Conservation (phyloP, 495 filamentous ascomycete species). For the Trichoderma reesei region DNA sequence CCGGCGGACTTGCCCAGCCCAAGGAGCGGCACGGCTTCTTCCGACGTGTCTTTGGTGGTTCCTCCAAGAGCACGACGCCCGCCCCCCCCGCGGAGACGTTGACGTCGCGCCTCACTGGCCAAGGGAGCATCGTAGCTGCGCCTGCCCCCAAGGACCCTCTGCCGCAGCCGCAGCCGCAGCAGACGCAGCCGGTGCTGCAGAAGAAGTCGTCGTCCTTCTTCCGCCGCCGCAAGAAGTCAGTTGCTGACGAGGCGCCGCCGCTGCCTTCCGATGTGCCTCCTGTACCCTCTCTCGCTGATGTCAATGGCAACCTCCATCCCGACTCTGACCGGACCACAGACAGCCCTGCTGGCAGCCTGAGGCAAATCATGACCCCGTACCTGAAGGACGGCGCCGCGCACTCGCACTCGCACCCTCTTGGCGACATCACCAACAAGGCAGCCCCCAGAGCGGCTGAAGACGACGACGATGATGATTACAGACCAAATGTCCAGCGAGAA, state of each 20-base stretch:
- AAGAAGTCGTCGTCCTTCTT: conserved; percentile 94
- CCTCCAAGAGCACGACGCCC: conserved; percentile 33
- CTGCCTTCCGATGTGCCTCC: conserved; percentile 25
- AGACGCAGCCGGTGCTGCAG: conserved; percentile 39
- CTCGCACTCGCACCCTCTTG: conserved; percentile 15
- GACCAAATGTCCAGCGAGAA: conserved; percentile 28
- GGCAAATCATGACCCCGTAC: conserved; percentile 85
- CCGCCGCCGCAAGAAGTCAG: conserved; percentile 80
- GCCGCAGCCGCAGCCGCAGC: conserved; percentile 12
- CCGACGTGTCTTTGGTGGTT: conserved; percentile 65
- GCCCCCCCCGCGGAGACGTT: conserved; percentile 10
- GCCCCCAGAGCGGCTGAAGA: not conserved
- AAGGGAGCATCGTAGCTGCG: conserved; percentile 8
- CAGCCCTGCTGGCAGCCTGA: conserved; percentile 82
- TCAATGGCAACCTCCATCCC: not conserved
- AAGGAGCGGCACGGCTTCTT: conserved; percentile 86
- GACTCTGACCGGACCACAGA: conserved; percentile 10
- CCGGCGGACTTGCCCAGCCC: conserved; percentile 21
- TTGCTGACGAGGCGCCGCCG: conserved; percentile 42
- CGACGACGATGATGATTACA: conserved; percentile 21
- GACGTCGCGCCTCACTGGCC: conserved; percentile 11
- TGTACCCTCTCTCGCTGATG: conserved; percentile 1
- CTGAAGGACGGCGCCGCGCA: conserved; percentile 32
- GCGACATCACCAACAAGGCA: conserved; percentile 8
- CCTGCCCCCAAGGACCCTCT: not conserved